Evolutionary conservation across 2,329 filamentous ascomycete genomes (phyloP).

Genomic region (Cercospora janseana): DNA sequence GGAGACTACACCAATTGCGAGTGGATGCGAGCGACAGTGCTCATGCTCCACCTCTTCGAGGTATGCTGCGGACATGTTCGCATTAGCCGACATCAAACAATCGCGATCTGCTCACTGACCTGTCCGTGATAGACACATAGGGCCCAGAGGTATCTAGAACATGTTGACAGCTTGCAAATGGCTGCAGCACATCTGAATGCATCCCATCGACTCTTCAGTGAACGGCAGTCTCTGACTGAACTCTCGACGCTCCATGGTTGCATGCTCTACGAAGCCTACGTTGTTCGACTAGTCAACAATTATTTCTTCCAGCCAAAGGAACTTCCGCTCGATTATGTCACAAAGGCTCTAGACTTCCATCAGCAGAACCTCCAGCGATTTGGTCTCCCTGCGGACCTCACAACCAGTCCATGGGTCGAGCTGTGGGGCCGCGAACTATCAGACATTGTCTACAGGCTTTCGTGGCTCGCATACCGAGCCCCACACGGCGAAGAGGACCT

Average conservation of each 20-base stretch:
- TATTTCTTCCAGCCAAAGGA: constrained; percentile 20
- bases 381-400: not conserved
- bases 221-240: not conserved
- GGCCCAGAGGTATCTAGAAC: not conserved
- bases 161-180: not conserved
- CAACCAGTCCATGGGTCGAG: constrained; percentile 3
- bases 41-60: constrained; percentile 26
- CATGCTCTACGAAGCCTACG: constrained; percentile 27
- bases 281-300: constrained; percentile 22
- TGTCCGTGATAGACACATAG: not conserved
- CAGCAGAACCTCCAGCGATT: not conserved
- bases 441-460: constrained; percentile 1
- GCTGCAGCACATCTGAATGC: constrained; percentile 3
- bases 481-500: not conserved
- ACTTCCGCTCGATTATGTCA: constrained; percentile 14
- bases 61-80: too few relatives aligned
- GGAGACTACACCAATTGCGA: not conserved
- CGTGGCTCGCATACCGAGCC: constrained; percentile 7
- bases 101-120: not conserved
- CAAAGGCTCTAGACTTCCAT: not conserved
- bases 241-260: constrained; percentile 17
- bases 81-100: too few relatives aligned
- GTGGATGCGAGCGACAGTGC: constrained; percentile 20
- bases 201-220: constrained; percentile 5
- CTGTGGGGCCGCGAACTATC: not conserved